A percentile compares a stretch with the other conserved stretches of the same genome.
phyloP scores from a whole-genome alignment of 2,329 filamentous ascomycete genomes.

The Talaromyces sp. region DNA sequence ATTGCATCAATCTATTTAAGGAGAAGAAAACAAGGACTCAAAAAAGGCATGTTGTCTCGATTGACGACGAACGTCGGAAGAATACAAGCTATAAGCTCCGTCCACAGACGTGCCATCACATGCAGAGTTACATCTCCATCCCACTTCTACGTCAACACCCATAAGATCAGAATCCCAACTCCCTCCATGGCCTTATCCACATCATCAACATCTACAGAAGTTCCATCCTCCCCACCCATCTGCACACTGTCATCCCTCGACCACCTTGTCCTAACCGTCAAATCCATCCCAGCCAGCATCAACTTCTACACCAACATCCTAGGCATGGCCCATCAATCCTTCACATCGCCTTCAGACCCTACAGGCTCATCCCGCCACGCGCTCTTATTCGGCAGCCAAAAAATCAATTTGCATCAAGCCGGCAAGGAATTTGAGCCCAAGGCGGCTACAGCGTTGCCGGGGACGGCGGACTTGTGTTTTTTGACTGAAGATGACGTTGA shows the following conservation, averaged over 20 bases:
- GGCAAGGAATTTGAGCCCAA: slow-evolving; percentile 61
- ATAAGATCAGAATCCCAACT: background rate
- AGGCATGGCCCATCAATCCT: slow-evolving; percentile 56
- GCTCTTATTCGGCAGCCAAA: slow-evolving; percentile 56
- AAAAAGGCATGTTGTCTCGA: background rate
- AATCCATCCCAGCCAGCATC: slow-evolving; percentile 48
- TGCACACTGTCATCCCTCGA: slow-evolving; percentile 46
- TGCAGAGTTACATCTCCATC: background rate
- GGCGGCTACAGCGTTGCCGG: slow-evolving; percentile 51
- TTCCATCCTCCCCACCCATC: slow-evolving; percentile 7
- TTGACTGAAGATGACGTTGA: slow-evolving; percentile 52
- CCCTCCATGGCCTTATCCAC: background rate
- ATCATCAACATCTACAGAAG: slow-evolving; percentile 1
- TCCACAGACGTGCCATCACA: background rate
- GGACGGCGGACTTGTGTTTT: slow-evolving; percentile 60
- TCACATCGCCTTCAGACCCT: slow-evolving; percentile 42
- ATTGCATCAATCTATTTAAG: background rate
- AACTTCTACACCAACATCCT: slow-evolving; percentile 55
- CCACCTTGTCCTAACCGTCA: slow-evolving; percentile 60
- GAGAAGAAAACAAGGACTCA: background rate
- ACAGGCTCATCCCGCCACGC: slow-evolving; percentile 45
- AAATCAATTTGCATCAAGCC: slow-evolving; percentile 59
- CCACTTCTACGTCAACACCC: background rate
- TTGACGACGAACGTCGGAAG: background rate
- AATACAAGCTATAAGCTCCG: background rate